Base-by-base conservation (phyloP, 176 grass and related monocot species). In the Metroxylon sagu region DNA sequence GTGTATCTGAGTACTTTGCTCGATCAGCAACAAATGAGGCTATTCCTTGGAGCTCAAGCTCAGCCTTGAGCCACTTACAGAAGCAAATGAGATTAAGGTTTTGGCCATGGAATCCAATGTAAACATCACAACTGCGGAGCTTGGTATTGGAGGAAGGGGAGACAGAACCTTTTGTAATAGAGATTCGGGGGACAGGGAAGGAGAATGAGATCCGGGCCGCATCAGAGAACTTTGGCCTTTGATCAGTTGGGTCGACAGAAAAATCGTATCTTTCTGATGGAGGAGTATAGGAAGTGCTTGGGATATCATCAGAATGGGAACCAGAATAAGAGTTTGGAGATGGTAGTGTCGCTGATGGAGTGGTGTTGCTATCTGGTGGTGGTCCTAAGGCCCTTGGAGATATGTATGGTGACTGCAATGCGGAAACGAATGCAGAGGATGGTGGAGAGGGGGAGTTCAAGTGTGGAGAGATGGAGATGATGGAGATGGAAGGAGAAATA, bases 321-420 rank as follows among this genome's bases (percentile, higher is more conserved):
- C 76, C 67, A 26, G 93, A 85, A 76, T 71, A 83, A 23, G 84
- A 92, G 30, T 66, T 57, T 17, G 87, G 79, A 25, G 88, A 89
- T 49, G 74, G 84, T 26, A 72, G 18, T 3, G 70, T 62, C 1
- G 57, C 14, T 17, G 70, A 43, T 56, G 25, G 18, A 50, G 74
- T 53, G 31, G 77, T 70, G n/a, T 76, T 80, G 69, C 74, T 80
- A 66, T 7, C 5, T 60, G 52, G 49, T 25, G 79, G 79, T 16
- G 84, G 83, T 19, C 88, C 84, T 17, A 85, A 31, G 21, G 70
- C 73, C 59, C 94, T 74, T 5, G 94, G 94, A 1, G 94, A 98
- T 62, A 98, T 98, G 79, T 98, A 98, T 18, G 94, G 94, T 26
- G 94, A 98, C 66, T 98, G 94, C 49, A 98, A 69, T 54, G 94